Conservation (phyloP, 2,329 filamentous ascomycete genomes). For the Annulohypoxylon truncatum region DNA sequence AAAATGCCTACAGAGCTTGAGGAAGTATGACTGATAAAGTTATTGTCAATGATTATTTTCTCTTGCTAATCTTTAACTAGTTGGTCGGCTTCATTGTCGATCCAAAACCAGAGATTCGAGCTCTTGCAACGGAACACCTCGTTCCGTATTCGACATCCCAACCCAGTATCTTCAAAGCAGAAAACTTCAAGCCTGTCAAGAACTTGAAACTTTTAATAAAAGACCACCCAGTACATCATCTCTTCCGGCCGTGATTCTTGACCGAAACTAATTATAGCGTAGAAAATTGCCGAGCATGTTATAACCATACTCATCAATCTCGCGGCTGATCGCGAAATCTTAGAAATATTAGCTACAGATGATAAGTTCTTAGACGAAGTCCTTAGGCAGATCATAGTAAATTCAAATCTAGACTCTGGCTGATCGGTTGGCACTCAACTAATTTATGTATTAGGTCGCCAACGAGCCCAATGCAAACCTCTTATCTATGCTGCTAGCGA, state of each 20-base stretch:
- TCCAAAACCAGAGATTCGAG: conserved; percentile 89
- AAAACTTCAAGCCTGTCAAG: conserved; percentile 81
- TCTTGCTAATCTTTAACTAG: conserved; percentile 57
- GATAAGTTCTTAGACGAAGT: conserved; percentile 83
- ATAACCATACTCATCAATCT: conserved; percentile 91
- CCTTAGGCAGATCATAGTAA: conserved; percentile 78
- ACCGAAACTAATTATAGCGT: conserved; percentile 10
- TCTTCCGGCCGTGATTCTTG: not conserved
- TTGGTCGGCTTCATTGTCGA: conserved; percentile 94
- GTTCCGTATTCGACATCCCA: conserved; percentile 82
- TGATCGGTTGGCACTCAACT: conserved; percentile 24
- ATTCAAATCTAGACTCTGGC: conserved; percentile 47
- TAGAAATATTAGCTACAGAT: conserved; percentile 79
- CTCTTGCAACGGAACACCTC: conserved; percentile 86
- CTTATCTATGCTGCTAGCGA: conserved; percentile 91
- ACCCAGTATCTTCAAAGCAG: conserved; percentile 83
- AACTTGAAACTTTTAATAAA: conserved; percentile 88
- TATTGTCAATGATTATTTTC: not conserved
- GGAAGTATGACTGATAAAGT: conserved; percentile 64
- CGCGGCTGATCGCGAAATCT: conserved; percentile 79
- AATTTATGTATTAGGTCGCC: conserved; percentile 62
- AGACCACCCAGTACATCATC: conserved; percentile 78
- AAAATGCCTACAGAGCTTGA: conserved; percentile 81
- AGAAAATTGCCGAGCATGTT: conserved; percentile 94
- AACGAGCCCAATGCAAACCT: conserved; percentile 87